phyloP scores from a whole-genome alignment of 1,284 basidiomycete genomes.

The Marasmius oreades region DNA sequence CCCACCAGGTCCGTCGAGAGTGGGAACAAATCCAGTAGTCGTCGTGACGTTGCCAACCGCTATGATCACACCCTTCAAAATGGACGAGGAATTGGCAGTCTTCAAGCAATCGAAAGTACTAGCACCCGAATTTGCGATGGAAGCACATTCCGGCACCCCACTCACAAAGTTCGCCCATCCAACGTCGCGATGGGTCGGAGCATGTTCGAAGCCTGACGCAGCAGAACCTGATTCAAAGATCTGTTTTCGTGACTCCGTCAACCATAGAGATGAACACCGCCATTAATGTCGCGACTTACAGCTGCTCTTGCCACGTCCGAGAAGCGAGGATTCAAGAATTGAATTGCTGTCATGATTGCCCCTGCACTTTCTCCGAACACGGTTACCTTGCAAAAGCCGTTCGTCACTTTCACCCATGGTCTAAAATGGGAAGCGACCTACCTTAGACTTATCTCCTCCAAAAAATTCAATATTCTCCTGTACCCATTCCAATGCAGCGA shows the following conservation, averaged over 20 bases:
- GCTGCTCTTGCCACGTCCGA: slow-evolving; percentile 24
- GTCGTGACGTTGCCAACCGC: neutral
- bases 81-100: slow-evolving; percentile 6
- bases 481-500: slow-evolving; percentile 32
- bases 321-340: slow-evolving; percentile 27
- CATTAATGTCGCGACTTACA: slow-evolving; percentile 18
- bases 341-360: slow-evolving; percentile 25
- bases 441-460: slow-evolving; percentile 35
- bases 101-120: slow-evolving; percentile 40
- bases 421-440: slow-evolving; percentile 2
- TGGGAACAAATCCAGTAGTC: slow-evolving; percentile 14
- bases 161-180: slow-evolving; percentile 40
- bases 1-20: slow-evolving; percentile 13
- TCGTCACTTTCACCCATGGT: neutral
- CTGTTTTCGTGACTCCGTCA: slow-evolving; percentile 12
- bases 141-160: slow-evolving; percentile 33
- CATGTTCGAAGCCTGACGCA: slow-evolving; percentile 16
- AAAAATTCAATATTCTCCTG: slow-evolving; percentile 31
- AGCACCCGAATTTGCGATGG: slow-evolving; percentile 23
- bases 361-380: slow-evolving; percentile 41
- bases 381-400: slow-evolving; percentile 26
- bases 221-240: slow-evolving; percentile 28
- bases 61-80: neutral
- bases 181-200: slow-evolving; percentile 23
- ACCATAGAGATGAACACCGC: neutral